A percentile compares a stretch with the other conserved stretches of the same genome.
These are phyloP conservation scores for Arabidopsis hybrid DNA, from an alignment of 441 rosid genomes.

Conservation along the genomic window DNA sequence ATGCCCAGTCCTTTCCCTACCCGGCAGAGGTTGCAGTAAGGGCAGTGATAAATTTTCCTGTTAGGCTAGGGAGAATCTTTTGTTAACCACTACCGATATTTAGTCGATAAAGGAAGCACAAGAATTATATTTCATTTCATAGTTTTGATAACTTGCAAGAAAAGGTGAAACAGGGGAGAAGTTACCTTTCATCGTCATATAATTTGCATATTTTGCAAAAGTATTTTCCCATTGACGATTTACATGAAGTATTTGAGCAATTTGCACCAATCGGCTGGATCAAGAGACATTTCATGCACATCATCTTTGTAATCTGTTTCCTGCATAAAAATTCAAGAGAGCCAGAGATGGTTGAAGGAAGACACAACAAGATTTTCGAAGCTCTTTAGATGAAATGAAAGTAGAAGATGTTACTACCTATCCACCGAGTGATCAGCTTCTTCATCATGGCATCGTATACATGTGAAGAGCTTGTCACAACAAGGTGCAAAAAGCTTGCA, in stretches of 20 bases:
- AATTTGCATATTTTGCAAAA: constrained; percentile 91
- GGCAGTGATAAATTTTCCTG: constrained; percentile 98
- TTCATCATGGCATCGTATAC: constrained; percentile 96
- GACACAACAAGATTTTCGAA: constrained; percentile 25
- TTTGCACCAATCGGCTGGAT: constrained; percentile 84
- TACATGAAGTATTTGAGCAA: constrained; percentile 80
- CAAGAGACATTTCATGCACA: constrained; percentile 92
- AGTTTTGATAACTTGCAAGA: neutral
- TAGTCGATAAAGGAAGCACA: neutral
- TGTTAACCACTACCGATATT: constrained; percentile 18
- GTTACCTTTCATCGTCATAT: constrained; percentile 94
- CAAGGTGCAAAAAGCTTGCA: constrained; percentile 94
- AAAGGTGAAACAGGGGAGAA: neutral
- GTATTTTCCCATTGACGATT: constrained; percentile 83
- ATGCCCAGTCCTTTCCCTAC: constrained; percentile 91
- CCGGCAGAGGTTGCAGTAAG: constrained; percentile 92
- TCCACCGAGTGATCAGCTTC: constrained; percentile 95
- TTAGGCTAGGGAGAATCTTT: neutral
- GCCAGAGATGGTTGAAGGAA: constrained; percentile 28
- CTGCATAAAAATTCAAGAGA: constrained; percentile 52
- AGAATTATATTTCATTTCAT: neutral
- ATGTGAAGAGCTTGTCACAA: constrained; percentile 81
- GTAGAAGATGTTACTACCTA: constrained; percentile 56
- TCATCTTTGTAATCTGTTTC: constrained; percentile 93
- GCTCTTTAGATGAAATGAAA: neutral